A percentile compares a stretch with the other conserved stretches of the same genome.
Evolutionary conservation across 176 grass and related monocot species (phyloP).

Genomic region (Rhynchospora tenuis): DNA sequence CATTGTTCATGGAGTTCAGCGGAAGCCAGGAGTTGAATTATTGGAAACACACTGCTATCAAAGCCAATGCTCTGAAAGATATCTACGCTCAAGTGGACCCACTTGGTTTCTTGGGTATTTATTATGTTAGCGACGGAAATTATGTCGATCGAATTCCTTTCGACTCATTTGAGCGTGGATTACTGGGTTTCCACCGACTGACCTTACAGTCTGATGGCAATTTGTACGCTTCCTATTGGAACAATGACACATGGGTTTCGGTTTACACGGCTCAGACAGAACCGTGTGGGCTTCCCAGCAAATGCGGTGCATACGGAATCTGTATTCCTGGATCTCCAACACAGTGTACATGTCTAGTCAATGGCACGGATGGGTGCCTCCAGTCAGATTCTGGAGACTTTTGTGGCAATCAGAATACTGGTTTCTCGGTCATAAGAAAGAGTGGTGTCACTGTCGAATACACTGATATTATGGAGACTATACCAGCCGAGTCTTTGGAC

Average conservation of each 20-base stretch:
- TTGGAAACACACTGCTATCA: constrained; percentile 35
- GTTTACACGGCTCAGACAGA: constrained; percentile 43
- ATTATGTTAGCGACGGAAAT: constrained; percentile 12
- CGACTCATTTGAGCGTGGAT: constrained; percentile 34
- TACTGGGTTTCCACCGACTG: constrained; percentile 37
- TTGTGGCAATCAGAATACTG: not conserved
- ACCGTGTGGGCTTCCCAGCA: constrained; percentile 35
- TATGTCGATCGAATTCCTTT: constrained; percentile 43
- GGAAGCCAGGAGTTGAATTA: constrained; percentile 30
- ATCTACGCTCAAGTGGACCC: constrained; percentile 45
- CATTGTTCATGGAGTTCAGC: constrained; percentile 46
- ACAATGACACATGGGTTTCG: constrained; percentile 22
- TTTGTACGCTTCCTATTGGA: constrained; percentile 61
- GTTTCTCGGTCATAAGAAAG: constrained; percentile 42
- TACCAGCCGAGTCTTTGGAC: constrained; percentile 16
- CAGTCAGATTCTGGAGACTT: constrained; percentile 32
- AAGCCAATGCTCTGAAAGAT: constrained; percentile 30
- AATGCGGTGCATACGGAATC: constrained; percentile 52
- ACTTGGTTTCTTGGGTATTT: constrained; percentile 53
- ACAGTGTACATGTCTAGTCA: constrained; percentile 40
- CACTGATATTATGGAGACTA: constrained; percentile 40
- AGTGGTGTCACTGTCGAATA: constrained; percentile 43
- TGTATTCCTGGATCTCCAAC: constrained; percentile 31
- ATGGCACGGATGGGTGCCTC: constrained; percentile 11
- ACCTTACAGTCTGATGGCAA: constrained; percentile 54